Evolutionary conservation across 352 stramenopile species (phyloP).

Genomic region (Phytophthora citrophthora): DNA sequence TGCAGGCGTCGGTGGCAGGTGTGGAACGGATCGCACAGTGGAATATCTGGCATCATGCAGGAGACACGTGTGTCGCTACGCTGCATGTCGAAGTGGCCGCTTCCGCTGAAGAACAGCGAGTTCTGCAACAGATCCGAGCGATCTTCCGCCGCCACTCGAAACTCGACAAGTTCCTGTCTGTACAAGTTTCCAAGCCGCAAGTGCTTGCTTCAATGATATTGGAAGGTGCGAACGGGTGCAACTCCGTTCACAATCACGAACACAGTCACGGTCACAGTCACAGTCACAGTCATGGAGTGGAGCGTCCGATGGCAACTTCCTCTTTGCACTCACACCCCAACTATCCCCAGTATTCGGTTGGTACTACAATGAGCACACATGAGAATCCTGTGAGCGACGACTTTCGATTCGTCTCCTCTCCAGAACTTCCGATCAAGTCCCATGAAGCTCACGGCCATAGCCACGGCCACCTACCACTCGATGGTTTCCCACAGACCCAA

Average conservation of each 20-base stretch:
- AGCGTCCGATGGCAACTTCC: conserved; percentile 9
- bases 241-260: conserved; percentile 16
- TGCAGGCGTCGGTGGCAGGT: conserved; percentile 48
- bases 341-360: conserved; percentile 25
- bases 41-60: conserved; percentile 81
- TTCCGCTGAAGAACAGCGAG: conserved; percentile 56
- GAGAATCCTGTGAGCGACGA: conserved; percentile 74
- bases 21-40: conserved; percentile 62
- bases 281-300: conserved; percentile 27
- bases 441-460: conserved; percentile 13
- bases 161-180: conserved; percentile 63
- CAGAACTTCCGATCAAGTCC: conserved; percentile 16
- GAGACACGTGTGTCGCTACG: conserved; percentile 61
- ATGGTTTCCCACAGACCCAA: conserved; percentile 13
- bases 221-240: conserved; percentile 26
- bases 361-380: conserved; percentile 60
- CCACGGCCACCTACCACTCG: conserved; percentile 4
- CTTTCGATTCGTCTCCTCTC: conserved; percentile 19
- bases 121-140: conserved; percentile 52
- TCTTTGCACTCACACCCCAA: conserved; percentile 12
- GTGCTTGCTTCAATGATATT: conserved; percentile 14
- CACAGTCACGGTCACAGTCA: conserved; percentile 32
- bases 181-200: conserved; percentile 67
- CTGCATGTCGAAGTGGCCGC: conserved; percentile 63
- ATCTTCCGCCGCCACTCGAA: conserved; percentile 52